These are phyloP conservation scores for Plasmodiophora brassicae DNA, from an alignment of 208 protist species.

Conservation along the genomic window DNA sequence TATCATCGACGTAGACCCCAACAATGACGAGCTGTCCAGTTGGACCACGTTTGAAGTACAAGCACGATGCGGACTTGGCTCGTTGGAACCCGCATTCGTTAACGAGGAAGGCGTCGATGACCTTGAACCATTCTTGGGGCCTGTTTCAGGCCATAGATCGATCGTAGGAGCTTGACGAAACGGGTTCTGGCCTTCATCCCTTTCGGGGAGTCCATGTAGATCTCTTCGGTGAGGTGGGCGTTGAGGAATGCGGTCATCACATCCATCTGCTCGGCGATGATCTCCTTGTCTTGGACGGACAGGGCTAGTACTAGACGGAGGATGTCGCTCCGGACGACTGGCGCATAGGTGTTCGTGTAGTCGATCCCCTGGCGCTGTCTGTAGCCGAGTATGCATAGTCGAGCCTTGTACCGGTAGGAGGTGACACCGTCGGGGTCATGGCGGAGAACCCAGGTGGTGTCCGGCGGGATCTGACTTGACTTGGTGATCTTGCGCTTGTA, in stretches of 20 bases:
- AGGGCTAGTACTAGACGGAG: neutral
- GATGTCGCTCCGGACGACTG: neutral
- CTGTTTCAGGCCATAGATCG: neutral
- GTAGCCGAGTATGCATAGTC: neutral
- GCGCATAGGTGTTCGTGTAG: neutral
- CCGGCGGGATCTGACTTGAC: neutral
- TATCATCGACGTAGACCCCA: neutral
- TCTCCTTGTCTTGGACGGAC: neutral
- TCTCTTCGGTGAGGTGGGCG: neutral
- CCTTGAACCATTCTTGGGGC: neutral
- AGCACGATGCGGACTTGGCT: neutral
- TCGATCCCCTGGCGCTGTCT: neutral
- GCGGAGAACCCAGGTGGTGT: neutral
- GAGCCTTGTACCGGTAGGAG: neutral
- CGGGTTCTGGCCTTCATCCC: neutral
- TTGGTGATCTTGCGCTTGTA: neutral
- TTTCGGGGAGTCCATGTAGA: constrained; percentile 1
- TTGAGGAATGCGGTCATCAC: neutral
- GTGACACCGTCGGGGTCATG: neutral
- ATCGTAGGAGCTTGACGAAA: neutral
- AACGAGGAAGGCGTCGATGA: neutral
- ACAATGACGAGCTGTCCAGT: neutral
- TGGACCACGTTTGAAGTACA: neutral
- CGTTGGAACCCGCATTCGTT: neutral
- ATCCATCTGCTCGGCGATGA: neutral